Base-by-base conservation (phyloP, 345 rosid genomes). In the Eucalyptus cloeziana region DNA sequence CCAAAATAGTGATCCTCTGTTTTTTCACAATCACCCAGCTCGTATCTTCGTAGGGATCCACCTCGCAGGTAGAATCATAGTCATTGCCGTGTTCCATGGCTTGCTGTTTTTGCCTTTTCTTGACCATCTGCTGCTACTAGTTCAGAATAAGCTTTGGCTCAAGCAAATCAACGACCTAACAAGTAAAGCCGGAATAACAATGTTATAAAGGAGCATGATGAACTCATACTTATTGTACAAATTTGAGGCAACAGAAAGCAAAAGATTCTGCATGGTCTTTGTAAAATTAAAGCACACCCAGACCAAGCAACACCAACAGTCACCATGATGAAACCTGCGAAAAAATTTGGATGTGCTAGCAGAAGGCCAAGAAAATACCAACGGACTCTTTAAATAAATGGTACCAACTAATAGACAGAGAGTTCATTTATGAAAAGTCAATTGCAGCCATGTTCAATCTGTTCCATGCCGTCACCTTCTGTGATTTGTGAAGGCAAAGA, bases 1-100 rank as follows among this genome's bases (percentile, higher is more conserved):
- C 54, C 40, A 89, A 85, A 44, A 89, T 89, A 37, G 91, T 89
- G 85, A 89, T 80, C 62, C 62, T 89, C 89, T 89, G 91, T 87
- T 89, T 89, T 64, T 89, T 89, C 33, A 89, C 91, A 21, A 89
- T 27, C 40, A 89, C 91, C 91, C 91, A 89, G 27, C 89, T 27
- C 17, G 43, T 56, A 43, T 87, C 89, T 45, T 62, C 91, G 10
- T 31, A 51, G 19, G 47, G 62, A 51, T 83, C 91, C 49, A 83
- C n/a, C 52, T 71, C 90, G 3, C 81, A 37, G 81, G 27, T 71
- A 37, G 81, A 71, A 19, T 71, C 81, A 37, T 37, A 71, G 25
- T 37, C 81, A 71, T 37, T 71, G 45, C 27, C 45, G 12, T 12
- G 45, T 71, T 21, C 11, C 7, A 7, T 37, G 81, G 45, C 45